phyloP scores from a whole-genome alignment of 1,284 basidiomycete species.

The Phenoliferia sp. region DNA sequence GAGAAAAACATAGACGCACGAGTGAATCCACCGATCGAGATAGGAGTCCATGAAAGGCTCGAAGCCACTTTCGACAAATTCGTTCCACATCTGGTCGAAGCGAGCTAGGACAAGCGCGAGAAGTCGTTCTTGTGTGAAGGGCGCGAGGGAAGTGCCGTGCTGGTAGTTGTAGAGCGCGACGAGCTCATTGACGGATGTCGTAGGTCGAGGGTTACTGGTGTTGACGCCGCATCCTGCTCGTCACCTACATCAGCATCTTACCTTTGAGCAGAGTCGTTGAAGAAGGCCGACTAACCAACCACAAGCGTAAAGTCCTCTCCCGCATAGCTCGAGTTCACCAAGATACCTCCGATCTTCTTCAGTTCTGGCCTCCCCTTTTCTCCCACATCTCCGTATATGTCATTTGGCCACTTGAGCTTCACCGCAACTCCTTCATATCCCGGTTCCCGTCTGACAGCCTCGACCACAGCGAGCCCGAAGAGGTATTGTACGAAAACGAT shows the following conservation, averaged over 20 bases:
- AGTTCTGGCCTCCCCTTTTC: conserved; percentile 45
- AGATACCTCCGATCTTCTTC: conserved; percentile 80
- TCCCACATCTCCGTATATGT: conserved; percentile 70
- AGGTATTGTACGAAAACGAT: conserved; percentile 97
- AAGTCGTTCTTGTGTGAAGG: conserved; percentile 66
- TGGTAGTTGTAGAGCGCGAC: conserved; percentile 41
- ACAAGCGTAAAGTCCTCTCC: conserved; percentile 69
- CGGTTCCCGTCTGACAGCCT: conserved; percentile 56
- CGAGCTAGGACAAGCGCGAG: conserved; percentile 69
- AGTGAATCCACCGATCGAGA: conserved; percentile 77
- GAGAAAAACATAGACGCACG: conserved; percentile 55
- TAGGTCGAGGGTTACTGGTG: conserved; percentile 74
- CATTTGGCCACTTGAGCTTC: conserved; percentile 95
- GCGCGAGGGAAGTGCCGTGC: conserved; percentile 39
- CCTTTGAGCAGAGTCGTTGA: background rate
- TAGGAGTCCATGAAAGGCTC: conserved; percentile 50
- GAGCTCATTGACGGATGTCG: conserved; percentile 74
- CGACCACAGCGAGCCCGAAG: conserved; percentile 80
- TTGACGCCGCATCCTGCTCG: conserved; percentile 81
- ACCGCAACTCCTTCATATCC: conserved; percentile 51
- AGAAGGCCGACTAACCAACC: conserved; percentile 57
- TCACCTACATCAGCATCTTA: background rate
- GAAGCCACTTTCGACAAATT: conserved; percentile 56
- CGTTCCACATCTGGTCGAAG: conserved; percentile 73
- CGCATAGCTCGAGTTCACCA: conserved; percentile 82